phyloP scores from a whole-genome alignment of 2,329 filamentous ascomycete genomes.

The Aspergillus tubingensis region DNA sequence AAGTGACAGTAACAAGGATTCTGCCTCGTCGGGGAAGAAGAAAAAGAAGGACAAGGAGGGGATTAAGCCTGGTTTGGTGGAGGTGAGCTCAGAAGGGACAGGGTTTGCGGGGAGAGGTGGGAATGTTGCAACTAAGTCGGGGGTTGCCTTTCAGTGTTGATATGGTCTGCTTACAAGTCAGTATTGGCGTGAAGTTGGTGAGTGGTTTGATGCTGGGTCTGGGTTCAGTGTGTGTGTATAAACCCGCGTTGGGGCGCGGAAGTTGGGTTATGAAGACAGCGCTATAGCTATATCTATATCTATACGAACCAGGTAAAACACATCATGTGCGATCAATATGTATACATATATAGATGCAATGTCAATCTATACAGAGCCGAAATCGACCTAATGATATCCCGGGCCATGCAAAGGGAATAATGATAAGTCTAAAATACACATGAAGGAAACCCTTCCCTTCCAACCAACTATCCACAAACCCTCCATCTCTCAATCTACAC shows the following conservation, averaged over 20 bases:
- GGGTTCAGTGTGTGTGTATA: background rate
- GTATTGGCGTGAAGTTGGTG: background rate
- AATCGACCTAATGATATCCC: background rate
- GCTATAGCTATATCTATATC: background rate
- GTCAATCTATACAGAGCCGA: background rate
- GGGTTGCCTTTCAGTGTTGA: constrained; percentile 81
- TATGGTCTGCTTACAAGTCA: background rate
- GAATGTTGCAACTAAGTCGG: constrained; percentile 76
- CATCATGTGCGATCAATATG: background rate
- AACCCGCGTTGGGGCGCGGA: background rate
- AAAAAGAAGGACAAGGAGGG: constrained; percentile 53
- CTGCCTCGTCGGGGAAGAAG: constrained; percentile 28
- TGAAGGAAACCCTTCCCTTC: background rate
- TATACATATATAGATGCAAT: background rate
- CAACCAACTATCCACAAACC: background rate
- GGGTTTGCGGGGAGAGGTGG: constrained; percentile 88
- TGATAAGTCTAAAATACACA: background rate
- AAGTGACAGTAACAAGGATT: constrained; percentile 14
- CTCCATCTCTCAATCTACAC: background rate
- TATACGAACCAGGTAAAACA: background rate
- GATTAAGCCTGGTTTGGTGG: constrained; percentile 71
- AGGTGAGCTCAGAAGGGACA: constrained; percentile 82
- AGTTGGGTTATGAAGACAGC: background rate
- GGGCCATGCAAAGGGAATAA: background rate
- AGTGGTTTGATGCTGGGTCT: too few species aligned